A percentile compares a stretch with the other conserved stretches of the same genome.
These are phyloP conservation scores for Fistulifera solaris DNA, from an alignment of 108 stramenopile species.

Conservation along the genomic window DNA sequence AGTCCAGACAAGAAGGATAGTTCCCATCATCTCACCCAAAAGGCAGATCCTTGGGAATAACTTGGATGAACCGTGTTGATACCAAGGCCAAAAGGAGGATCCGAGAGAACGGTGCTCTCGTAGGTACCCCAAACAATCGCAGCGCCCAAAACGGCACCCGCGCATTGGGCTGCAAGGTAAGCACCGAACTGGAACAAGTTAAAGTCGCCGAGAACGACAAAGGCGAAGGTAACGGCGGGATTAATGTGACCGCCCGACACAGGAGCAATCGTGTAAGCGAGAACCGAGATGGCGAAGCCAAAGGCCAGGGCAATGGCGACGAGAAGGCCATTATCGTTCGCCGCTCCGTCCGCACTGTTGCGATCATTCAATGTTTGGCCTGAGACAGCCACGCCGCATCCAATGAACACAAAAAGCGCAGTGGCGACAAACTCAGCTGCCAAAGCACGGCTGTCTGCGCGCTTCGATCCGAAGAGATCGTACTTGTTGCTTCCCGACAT, in stretches of 20 bases:
- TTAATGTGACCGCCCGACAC: conserved; percentile 40
- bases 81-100: conserved; percentile 40
- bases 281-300: conserved; percentile 22
- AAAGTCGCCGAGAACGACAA: conserved; percentile 22
- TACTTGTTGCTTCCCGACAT: too few relatives aligned
- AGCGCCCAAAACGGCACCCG: conserved; percentile 22
- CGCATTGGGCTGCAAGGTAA: conserved; percentile 23
- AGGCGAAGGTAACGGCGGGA: conserved; percentile 30
- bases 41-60: conserved; percentile 21
- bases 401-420: conserved; percentile 8
- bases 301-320: conserved; percentile 21
- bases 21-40: conserved; percentile 40
- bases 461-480: too few relatives aligned
- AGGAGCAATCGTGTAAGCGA: conserved; percentile 27
- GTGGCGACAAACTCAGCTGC: conserved; percentile 15
- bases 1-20: conserved; percentile 24
- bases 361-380: conserved; percentile 1
- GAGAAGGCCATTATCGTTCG: conserved; percentile 6
- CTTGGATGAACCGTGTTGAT: conserved; percentile 18
- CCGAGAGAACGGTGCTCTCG: conserved; percentile 8
- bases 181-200: conserved; percentile 6
- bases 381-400: conserved; percentile 8
- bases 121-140: conserved; percentile 23
- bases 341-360: background rate
- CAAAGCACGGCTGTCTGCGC: background rate